Base-by-base conservation (phyloP, 768 basidiomycete genomes). In the Leccinum aurantiacum region DNA sequence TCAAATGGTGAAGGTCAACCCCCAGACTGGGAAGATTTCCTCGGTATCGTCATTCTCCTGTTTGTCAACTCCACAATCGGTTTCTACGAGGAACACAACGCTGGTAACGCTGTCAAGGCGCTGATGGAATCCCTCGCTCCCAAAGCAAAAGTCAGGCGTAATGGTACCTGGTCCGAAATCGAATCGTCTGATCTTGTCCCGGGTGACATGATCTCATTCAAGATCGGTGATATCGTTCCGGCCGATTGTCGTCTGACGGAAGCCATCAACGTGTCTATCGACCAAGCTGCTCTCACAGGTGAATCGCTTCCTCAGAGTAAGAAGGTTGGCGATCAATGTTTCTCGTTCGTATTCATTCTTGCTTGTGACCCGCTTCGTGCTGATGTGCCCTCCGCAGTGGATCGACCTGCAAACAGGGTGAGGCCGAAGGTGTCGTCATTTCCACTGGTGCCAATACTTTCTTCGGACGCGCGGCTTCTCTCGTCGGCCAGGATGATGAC, bases 111-210 rank as follows among this genome's bases (percentile, higher is more conserved):
- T 27, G 96, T 98, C 80, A 97, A 96, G 80, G 96, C 96, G 4
- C 90, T 98, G 62, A 98, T 98, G 96, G 96, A 98, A 73, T 97
- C 96, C 1, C 91, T 98, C 61, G 95, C 95, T 6, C 96, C 96
- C 73, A 98, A 98, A 79, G 96, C 95, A 33, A 91, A 90, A 77
- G 92, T 93, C 72, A 93, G 86, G 80, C 95, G 96, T 58, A 82
- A 82, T 61, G 91, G 91, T 61, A 69, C 69, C 37, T 98, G 96
- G 96, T 72, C 76, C 19, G 96, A 98, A 75, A 90, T 98, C 65
- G 96, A 98, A 71, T 95, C 93, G 0, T 67, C 95, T 37, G 83
- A 80, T 37, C 86, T 98, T 56, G 95, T 97, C 37, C 96, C 96
- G 53, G 96, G 95, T 72, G 96, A 98, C 71, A 90, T 97, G 83